Evolutionary conservation across 345 rosid species (phyloP).

Genomic region (Hibiscus mutabilis): DNA sequence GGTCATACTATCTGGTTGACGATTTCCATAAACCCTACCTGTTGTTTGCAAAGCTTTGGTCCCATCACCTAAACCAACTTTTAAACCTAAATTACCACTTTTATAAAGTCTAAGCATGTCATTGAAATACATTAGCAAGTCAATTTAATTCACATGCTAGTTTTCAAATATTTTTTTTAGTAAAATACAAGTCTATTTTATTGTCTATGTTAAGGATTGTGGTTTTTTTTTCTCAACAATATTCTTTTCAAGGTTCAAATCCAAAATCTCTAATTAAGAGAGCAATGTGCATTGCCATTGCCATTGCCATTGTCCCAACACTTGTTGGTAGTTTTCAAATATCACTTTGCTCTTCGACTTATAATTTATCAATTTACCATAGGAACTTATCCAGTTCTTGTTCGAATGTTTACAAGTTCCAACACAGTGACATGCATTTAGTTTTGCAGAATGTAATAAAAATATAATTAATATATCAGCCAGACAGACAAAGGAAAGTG

Average conservation of each 20-base stretch:
- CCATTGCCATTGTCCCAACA: too few relatives aligned
- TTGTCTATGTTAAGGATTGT: too few relatives aligned
- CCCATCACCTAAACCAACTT: conserved; percentile 13
- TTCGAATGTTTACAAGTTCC: neutral
- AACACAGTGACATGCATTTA: neutral
- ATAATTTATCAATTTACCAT: too few relatives aligned
- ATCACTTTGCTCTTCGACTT: neutral
- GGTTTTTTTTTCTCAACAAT: too few relatives aligned
- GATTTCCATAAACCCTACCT: conserved; percentile 6
- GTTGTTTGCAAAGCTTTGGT: conserved; percentile 11
- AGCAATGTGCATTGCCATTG: too few relatives aligned
- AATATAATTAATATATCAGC: neutral
- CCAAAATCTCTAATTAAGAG: too few relatives aligned
- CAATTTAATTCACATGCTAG: neutral
- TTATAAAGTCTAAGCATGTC: neutral
- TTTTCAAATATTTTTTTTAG: too few relatives aligned
- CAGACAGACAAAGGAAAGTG: neutral
- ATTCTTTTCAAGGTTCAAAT: too few relatives aligned
- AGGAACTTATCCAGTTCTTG: neutral
- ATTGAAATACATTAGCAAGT: neutral
- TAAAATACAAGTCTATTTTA: too few relatives aligned
- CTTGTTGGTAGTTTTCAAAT: neutral
- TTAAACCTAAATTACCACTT: neutral
- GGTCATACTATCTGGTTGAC: conserved; percentile 30
- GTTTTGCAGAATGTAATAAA: neutral